phyloP scores from a whole-genome alignment of 2,329 filamentous ascomycete genomes.

The Epichloe uncinata region DNA sequence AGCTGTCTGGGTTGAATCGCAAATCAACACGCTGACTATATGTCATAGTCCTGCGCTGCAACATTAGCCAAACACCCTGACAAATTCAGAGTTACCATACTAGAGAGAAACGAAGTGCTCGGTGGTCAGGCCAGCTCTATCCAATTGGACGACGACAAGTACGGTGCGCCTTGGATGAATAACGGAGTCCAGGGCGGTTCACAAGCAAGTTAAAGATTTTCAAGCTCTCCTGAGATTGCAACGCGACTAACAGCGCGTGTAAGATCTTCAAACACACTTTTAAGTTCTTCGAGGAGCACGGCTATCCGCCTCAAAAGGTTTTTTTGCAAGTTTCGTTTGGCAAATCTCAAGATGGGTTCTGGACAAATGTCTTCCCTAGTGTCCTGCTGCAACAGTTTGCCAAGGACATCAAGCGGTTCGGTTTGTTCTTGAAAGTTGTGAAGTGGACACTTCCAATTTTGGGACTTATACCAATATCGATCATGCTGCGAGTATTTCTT shows the following conservation, averaged over 20 bases:
- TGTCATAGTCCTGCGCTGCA: constrained; percentile 45
- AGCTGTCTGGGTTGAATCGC: neutral
- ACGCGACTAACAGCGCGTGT: constrained; percentile 5
- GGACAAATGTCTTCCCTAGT: constrained; percentile 53
- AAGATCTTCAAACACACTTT: constrained; percentile 56
- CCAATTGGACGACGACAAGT: constrained; percentile 39
- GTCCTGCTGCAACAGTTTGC: constrained; percentile 41
- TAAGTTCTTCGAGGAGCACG: constrained; percentile 47
- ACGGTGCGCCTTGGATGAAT: constrained; percentile 47
- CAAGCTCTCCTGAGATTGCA: neutral
- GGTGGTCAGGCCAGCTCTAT: constrained; percentile 50
- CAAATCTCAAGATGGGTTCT: constrained; percentile 46
- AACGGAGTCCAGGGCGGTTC: constrained; percentile 50
- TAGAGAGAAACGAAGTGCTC: constrained; percentile 44
- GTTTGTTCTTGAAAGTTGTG: constrained; percentile 40
- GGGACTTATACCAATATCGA: constrained; percentile 47
- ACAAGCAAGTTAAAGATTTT: constrained; percentile 11
- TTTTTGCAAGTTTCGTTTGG: constrained; percentile 49
- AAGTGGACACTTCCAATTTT: constrained; percentile 47
- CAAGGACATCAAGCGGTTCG: constrained; percentile 43
- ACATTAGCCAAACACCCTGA: constrained; percentile 53
- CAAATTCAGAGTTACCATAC: constrained; percentile 50
- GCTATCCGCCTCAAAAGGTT: constrained; percentile 42
- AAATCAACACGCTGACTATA: neutral
- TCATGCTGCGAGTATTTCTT: constrained; percentile 52